Conservation (phyloP, 768 basidiomycete genomes). For the Chalciporus sphaerocephalus region DNA sequence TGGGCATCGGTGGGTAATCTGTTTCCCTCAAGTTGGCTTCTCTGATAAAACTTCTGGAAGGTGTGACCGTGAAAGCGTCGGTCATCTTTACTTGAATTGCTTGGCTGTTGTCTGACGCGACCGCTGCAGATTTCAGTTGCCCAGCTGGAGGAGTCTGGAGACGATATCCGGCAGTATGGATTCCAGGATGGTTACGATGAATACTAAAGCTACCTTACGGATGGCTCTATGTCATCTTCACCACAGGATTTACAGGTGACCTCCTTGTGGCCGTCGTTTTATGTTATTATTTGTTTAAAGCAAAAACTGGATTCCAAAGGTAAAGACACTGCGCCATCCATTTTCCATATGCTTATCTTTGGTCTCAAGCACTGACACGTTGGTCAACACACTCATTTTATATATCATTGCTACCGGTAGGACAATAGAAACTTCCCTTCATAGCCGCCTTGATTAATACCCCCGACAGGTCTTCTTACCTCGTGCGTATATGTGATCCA, state of each 20-base stretch:
- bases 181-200: background rate
- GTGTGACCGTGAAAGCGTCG: constrained; percentile 51
- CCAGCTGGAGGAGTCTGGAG: constrained; percentile 36
- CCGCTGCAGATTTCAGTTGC: constrained; percentile 36
- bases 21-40: background rate
- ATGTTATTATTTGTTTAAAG: constrained; percentile 44
- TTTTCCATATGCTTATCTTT: background rate
- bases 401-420: constrained; percentile 55
- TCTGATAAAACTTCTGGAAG: constrained; percentile 26
- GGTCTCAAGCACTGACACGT: constrained; percentile 43
- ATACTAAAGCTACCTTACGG: constrained; percentile 28
- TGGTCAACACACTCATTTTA: constrained; percentile 44
- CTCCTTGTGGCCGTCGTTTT: constrained; percentile 47
- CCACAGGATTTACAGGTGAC: constrained; percentile 46
- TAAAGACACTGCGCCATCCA: constrained; percentile 14
- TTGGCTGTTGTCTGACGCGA: background rate
- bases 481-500: constrained; percentile 29
- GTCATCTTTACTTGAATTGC: constrained; percentile 9
- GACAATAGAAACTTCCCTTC: constrained; percentile 12
- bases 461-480: constrained; percentile 37
- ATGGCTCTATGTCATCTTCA: constrained; percentile 51
- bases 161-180: constrained; percentile 35
- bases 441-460: background rate
- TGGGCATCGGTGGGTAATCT: constrained; percentile 10
- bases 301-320: constrained; percentile 51